Percentiles rank a stretch among this genome's conserved stretches.
phyloP scores from a whole-genome alignment of 495 filamentous ascomycete species.

The Delitschia confertaspora region DNA sequence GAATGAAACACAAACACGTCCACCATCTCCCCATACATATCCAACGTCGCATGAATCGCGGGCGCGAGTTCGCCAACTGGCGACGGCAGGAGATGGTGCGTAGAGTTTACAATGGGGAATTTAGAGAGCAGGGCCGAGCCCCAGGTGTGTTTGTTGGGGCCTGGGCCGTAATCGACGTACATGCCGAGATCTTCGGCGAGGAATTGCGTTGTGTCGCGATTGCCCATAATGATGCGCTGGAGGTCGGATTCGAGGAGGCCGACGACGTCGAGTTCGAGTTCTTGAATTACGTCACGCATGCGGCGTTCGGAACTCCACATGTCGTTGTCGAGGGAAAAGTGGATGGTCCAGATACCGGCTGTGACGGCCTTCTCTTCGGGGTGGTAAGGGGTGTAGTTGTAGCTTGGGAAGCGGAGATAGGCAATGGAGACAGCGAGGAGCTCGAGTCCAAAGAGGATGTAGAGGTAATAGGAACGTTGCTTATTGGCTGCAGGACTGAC shows the following conservation, averaged over 20 bases:
- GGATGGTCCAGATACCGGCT: conserved; percentile 96
- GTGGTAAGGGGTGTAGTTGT: conserved; percentile 86
- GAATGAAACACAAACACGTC: conserved; percentile 99
- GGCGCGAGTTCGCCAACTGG: conserved; percentile 93
- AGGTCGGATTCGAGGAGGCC: conserved; percentile 89
- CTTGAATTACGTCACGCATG: conserved; percentile 85
- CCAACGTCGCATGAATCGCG: conserved; percentile 89
- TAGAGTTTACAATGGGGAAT: conserved; percentile 95
- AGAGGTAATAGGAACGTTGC: conserved; percentile 61
- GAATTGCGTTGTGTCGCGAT: conserved; percentile 91
- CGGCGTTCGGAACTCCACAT: conserved; percentile 97
- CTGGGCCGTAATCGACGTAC: conserved; percentile 96
- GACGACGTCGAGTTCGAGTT: conserved; percentile 89
- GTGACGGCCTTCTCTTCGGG: conserved; percentile 77
- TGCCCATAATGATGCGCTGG: conserved; percentile 99
- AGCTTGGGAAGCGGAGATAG: conserved; percentile 88
- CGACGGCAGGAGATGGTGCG: conserved; percentile 87
- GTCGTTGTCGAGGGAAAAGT: conserved; percentile 96
- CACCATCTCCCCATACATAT: conserved; percentile 80
- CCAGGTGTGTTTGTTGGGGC: conserved; percentile 99
- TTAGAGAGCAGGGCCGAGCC: conserved; percentile 87
- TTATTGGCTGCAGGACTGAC: conserved; percentile 45
- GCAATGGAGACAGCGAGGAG: conserved; percentile 71
- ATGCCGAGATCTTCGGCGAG: conserved; percentile 94
- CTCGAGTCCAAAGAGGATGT: conserved; percentile 63